These are phyloP conservation scores for Rhinocladiella similis DNA, from an alignment of 2,329 filamentous ascomycete species.

Conservation along the genomic window DNA sequence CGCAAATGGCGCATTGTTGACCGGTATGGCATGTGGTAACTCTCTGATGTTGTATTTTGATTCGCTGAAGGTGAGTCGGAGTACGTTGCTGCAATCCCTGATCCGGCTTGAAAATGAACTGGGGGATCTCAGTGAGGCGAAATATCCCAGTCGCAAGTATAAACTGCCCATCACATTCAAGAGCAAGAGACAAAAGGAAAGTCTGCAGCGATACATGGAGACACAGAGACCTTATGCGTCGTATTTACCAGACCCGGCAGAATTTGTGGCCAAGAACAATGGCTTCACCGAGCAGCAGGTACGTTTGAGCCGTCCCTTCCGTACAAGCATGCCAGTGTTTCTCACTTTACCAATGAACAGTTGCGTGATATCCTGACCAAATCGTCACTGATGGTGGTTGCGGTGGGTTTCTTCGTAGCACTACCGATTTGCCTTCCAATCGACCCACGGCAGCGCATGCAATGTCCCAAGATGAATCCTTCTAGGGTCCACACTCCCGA, in stretches of 20 bases:
- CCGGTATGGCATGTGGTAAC: constrained; percentile 53
- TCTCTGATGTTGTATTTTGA: constrained; percentile 50
- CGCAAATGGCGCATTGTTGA: constrained; percentile 44
- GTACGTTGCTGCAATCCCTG: constrained; percentile 39
- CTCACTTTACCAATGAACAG: constrained; percentile 26
- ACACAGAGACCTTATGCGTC: constrained; percentile 62
- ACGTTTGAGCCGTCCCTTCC: neutral
- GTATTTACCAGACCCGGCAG: constrained; percentile 63
- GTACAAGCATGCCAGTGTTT: neutral
- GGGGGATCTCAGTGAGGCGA: constrained; percentile 41
- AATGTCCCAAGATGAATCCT: constrained; percentile 58
- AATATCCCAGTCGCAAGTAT: constrained; percentile 47
- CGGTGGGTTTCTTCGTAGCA: constrained; percentile 57
- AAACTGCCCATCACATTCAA: constrained; percentile 47
- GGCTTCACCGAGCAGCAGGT: constrained; percentile 48
- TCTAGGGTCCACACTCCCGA: constrained; percentile 58
- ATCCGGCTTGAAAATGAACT: constrained; percentile 40
- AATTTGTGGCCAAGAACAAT: constrained; percentile 58
- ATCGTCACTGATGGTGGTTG: constrained; percentile 53
- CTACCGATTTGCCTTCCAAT: constrained; percentile 55
- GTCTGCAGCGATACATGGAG: constrained; percentile 60
- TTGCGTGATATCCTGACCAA: constrained; percentile 54
- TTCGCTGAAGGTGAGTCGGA: constrained; percentile 40
- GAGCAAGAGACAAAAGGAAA: constrained; percentile 41
- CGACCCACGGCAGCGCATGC: constrained; percentile 55